These are phyloP conservation scores for Zopfia rhizophila DNA, from an alignment of 2,329 filamentous ascomycete genomes.

Conservation along the genomic window DNA sequence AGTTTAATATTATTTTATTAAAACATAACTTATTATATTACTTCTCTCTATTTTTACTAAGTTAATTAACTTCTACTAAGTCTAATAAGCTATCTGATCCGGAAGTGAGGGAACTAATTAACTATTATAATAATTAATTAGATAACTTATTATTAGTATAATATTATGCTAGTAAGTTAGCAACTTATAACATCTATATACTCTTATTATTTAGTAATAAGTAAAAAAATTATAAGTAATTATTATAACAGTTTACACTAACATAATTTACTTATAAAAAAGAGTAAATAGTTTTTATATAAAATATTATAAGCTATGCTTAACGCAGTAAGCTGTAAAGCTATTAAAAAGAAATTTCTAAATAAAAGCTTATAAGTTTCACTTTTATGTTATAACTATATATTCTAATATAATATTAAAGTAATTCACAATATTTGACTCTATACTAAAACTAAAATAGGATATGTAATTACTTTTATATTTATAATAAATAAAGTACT, in stretches of 20 bases:
- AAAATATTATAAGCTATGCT: background rate
- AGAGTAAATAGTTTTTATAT: background rate
- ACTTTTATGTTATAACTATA: background rate
- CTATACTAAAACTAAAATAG: background rate
- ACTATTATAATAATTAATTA: no score
- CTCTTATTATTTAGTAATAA: conserved; percentile 2
- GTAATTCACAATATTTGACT: background rate
- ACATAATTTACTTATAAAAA: background rate
- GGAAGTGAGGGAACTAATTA: no score
- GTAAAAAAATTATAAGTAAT: conserved; percentile 1
- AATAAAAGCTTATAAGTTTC: conserved; percentile 4
- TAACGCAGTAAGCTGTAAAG: background rate
- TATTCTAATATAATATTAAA: conserved; percentile 1
- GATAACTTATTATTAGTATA: no score
- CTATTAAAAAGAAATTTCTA: background rate
- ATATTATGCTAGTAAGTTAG: no score
- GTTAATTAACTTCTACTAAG: no score
- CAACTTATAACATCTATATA: no score
- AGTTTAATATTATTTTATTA: no score
- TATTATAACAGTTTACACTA: conserved; percentile 2
- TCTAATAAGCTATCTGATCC: no score
- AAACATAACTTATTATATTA: no score
- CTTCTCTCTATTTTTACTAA: no score
- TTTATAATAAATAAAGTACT: conserved; percentile 2
- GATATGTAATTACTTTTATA: conserved; percentile 4